These are phyloP conservation scores for Simplicillium aogashimaense DNA, from an alignment of 2,329 filamentous ascomycete species.

Conservation along the genomic window DNA sequence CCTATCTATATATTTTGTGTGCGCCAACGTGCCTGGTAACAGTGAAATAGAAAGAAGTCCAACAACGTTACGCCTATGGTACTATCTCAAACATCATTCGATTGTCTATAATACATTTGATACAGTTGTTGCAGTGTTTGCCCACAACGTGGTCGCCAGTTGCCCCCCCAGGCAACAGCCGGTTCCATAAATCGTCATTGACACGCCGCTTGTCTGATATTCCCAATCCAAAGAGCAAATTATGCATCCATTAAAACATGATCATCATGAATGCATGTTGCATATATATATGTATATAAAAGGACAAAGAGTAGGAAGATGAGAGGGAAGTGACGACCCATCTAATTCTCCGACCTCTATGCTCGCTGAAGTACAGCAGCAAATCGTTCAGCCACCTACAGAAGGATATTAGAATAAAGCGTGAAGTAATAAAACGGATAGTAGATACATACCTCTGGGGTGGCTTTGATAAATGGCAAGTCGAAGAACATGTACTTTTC, in stretches of 20 bases:
- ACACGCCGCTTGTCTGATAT: background rate
- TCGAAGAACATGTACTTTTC: constrained; percentile 88
- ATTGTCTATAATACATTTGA: constrained; percentile 24
- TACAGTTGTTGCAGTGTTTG: constrained; percentile 23
- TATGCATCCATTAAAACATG: background rate
- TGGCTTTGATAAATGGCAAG: constrained; percentile 80
- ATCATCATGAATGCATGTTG: background rate
- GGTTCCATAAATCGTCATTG: too few relatives aligned
- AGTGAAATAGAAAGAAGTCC: background rate
- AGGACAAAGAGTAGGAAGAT: constrained; percentile 3
- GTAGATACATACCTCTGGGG: constrained; percentile 60
- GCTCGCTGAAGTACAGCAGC: constrained; percentile 22
- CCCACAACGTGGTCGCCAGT: constrained; percentile 4
- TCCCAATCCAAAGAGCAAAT: constrained; percentile 5
- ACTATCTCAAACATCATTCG: constrained; percentile 15
- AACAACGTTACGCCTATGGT: constrained; percentile 11
- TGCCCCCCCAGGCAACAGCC: background rate
- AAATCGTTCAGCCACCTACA: constrained; percentile 25
- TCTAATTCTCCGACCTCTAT: constrained; percentile 8
- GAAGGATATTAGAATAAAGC: constrained; percentile 5
- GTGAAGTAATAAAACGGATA: background rate
- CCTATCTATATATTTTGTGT: background rate
- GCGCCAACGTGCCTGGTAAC: background rate
- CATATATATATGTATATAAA: background rate
- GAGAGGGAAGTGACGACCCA: too few relatives aligned